phyloP scores from a whole-genome alignment of 148 eudicot species.

The Diospyros lotus region DNA sequence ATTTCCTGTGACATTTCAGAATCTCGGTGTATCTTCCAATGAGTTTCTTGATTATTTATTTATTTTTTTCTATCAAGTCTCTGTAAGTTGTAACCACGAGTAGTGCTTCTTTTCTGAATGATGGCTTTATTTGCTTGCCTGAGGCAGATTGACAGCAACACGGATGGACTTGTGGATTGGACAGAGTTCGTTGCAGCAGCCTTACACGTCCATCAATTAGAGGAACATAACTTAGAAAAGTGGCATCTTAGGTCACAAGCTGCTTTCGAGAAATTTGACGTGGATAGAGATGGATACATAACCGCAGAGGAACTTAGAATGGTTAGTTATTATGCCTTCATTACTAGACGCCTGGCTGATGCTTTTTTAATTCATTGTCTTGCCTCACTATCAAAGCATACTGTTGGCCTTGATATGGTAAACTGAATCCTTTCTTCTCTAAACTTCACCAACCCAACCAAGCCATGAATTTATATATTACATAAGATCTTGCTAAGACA shows the following conservation, averaged over 20 bases:
- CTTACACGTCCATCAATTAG: constrained; percentile 83
- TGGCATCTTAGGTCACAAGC: constrained; percentile 82
- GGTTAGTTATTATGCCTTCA: constrained; percentile 39
- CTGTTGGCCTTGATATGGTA: not conserved
- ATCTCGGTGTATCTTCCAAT: not conserved
- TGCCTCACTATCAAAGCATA: not conserved
- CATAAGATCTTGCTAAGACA: not conserved
- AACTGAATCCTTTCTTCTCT: not conserved
- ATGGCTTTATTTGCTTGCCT: constrained; percentile 12
- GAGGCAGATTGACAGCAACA: constrained; percentile 86
- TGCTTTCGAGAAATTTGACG: constrained; percentile 92
- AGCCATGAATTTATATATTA: not conserved
- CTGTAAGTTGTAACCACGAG: not conserved
- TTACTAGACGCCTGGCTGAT: not conserved
- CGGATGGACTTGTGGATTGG: constrained; percentile 92
- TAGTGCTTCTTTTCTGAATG: not conserved
- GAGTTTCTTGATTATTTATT: too few species aligned
- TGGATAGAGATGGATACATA: constrained; percentile 86
- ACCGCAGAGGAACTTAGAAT: constrained; percentile 83
- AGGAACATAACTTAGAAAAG: constrained; percentile 74
- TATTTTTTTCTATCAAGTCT: too few species aligned
- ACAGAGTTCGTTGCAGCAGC: constrained; percentile 92
- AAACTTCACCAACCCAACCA: not conserved
- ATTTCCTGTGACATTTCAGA: not conserved
- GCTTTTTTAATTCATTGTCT: not conserved